A percentile compares a stretch with the other conserved stretches of the same genome.
Evolutionary conservation across 1,284 basidiomycete genomes (phyloP).

Genomic region (Volvariella volvacea): DNA sequence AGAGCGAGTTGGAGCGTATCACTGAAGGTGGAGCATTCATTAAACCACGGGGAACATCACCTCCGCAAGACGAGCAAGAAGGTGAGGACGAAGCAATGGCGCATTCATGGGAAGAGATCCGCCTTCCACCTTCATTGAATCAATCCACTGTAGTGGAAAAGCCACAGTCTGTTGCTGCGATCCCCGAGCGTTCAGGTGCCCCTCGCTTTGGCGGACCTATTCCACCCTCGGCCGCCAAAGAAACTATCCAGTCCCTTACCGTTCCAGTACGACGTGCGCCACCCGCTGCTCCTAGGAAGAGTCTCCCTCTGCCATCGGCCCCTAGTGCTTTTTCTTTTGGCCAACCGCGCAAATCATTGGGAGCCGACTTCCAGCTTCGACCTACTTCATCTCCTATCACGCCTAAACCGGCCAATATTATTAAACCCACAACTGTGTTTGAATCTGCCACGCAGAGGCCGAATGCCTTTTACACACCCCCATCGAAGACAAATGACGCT

Average conservation of each 20-base stretch:
- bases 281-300: constrained; percentile 18
- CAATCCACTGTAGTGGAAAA: background rate
- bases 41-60: constrained; percentile 8
- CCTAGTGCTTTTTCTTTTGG: constrained; percentile 10
- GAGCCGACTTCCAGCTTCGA: too few relatives aligned
- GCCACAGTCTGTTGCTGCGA: constrained; percentile 1
- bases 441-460: constrained; percentile 43
- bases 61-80: constrained; percentile 1
- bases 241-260: constrained; percentile 7
- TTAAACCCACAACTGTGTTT: constrained; percentile 23
- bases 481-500: constrained; percentile 19
- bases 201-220: constrained; percentile 16
- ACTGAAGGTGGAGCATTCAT: constrained; percentile 1
- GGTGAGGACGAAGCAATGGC: constrained; percentile 21
- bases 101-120: constrained; percentile 31
- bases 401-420: constrained; percentile 10
- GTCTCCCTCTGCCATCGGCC: constrained; percentile 15
- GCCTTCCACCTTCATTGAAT: constrained; percentile 10
- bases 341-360: too few relatives aligned
- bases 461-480: constrained; percentile 56
- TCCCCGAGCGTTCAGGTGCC: constrained; percentile 14
- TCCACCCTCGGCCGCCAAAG: constrained; percentile 9
- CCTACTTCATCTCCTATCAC: constrained; percentile 9
- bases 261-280: constrained; percentile 13
- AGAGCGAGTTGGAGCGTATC: constrained; percentile 21